These are phyloP conservation scores for Clarireedia hainanense DNA, from an alignment of 2,329 filamentous ascomycete species.

Conservation along the genomic window DNA sequence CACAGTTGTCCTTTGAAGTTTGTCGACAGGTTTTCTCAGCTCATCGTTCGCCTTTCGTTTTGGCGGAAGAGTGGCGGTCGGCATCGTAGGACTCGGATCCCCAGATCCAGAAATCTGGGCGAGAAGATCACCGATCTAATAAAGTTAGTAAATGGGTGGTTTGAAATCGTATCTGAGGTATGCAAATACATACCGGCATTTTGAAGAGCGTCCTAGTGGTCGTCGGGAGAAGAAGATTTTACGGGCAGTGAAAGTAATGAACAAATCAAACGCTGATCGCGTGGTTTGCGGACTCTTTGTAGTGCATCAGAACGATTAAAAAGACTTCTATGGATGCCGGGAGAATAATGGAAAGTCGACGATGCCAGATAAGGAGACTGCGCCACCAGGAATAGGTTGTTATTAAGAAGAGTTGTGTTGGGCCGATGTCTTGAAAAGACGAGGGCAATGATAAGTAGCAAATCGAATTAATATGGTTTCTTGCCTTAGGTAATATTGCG, in stretches of 20 bases:
- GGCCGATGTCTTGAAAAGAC: not conserved
- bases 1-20: slow-evolving; percentile 33
- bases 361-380: not conserved
- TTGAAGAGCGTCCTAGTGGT: slow-evolving; percentile 8
- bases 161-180: not conserved
- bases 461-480: not conserved
- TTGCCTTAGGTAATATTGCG: not conserved
- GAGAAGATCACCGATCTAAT: slow-evolving; percentile 48
- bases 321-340: not conserved
- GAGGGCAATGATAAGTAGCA: not conserved
- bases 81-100: slow-evolving; percentile 33
- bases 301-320: slow-evolving; percentile 13
- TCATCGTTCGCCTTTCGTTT: slow-evolving; percentile 55
- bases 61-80: slow-evolving; percentile 26
- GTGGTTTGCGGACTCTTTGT: slow-evolving; percentile 10
- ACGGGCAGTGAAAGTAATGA: not conserved
- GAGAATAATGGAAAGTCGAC: not conserved
- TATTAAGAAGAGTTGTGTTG: slow-evolving; percentile 5
- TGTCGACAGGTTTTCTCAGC: slow-evolving; percentile 34
- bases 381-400: not conserved
- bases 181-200: slow-evolving; percentile 22
- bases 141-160: slow-evolving; percentile 17
- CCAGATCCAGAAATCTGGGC: slow-evolving; percentile 56
- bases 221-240: not conserved
- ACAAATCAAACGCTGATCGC: slow-evolving; percentile 16